Evolutionary conservation across 768 basidiomycete genomes (phyloP).

Genomic region (Megacollybia marginata): DNA sequence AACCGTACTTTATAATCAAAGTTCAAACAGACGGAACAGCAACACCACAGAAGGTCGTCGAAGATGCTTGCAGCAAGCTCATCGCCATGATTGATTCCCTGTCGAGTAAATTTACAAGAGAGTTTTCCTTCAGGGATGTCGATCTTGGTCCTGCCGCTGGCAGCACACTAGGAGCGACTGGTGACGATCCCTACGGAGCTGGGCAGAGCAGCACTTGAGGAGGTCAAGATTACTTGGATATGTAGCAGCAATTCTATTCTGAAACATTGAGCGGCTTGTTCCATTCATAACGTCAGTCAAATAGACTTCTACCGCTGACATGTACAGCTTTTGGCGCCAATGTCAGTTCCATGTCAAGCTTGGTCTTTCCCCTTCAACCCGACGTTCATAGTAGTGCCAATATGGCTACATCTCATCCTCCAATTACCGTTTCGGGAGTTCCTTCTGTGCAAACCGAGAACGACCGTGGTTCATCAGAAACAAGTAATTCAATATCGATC

Average conservation of each 20-base stretch:
- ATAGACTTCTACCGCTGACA: too few relatives aligned
- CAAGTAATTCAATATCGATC: slow-evolving; percentile 27
- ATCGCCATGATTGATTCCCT: slow-evolving; percentile 63
- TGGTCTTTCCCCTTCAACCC: too few relatives aligned
- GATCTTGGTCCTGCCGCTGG: slow-evolving; percentile 31
- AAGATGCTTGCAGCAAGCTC: slow-evolving; percentile 76
- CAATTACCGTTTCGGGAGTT: slow-evolving; percentile 61
- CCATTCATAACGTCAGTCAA: too few relatives aligned
- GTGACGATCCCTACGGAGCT: background rate
- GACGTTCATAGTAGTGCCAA: too few relatives aligned
- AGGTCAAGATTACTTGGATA: too few relatives aligned
- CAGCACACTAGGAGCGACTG: slow-evolving; percentile 18
- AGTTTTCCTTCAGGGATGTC: slow-evolving; percentile 74
- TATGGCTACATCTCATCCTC: slow-evolving; percentile 7
- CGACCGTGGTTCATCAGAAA: slow-evolving; percentile 60
- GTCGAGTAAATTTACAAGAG: slow-evolving; percentile 73
- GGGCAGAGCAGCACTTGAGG: too few relatives aligned
- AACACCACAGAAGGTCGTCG: slow-evolving; percentile 77
- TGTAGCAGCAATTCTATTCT: too few relatives aligned
- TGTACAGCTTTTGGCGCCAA: too few relatives aligned
- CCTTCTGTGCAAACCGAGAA: slow-evolving; percentile 77
- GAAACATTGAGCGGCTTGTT: too few relatives aligned
- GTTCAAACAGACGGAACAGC: slow-evolving; percentile 88
- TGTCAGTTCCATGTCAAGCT: too few relatives aligned
- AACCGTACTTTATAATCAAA: slow-evolving; percentile 91